phyloP scores from a whole-genome alignment of 2,329 filamentous ascomycete genomes.

The Berkeleyomyces rouxiae region DNA sequence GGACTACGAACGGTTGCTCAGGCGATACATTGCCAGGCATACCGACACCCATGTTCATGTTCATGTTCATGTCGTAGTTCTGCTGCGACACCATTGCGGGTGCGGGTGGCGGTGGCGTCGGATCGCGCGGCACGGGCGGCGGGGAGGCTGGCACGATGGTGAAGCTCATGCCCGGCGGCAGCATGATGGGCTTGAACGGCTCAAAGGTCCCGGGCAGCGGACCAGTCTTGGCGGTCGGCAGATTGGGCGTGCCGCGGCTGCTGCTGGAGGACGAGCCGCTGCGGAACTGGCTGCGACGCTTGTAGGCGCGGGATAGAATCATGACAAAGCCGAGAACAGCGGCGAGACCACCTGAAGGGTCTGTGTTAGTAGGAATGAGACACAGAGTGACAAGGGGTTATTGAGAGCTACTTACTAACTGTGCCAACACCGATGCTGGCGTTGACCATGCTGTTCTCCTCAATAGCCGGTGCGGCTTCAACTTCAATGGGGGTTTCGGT shows the following conservation, averaged over 20 bases:
- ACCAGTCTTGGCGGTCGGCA: conserved; percentile 7
- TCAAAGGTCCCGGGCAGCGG: conserved; percentile 11
- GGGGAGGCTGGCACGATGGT: not conserved
- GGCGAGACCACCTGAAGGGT: conserved; percentile 5
- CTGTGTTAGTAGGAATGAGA: not conserved
- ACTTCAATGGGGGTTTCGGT: not conserved
- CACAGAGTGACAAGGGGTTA: not conserved
- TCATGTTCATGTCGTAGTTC: not conserved
- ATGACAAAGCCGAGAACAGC: conserved; percentile 11
- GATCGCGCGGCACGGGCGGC: not conserved
- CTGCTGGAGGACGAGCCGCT: not conserved
- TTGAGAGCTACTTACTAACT: not conserved
- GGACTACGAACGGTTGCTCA: not conserved
- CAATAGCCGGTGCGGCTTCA: not conserved
- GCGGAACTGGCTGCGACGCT: not conserved
- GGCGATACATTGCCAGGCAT: not conserved
- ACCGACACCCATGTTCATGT: not conserved
- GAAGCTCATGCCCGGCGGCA: conserved; percentile 9
- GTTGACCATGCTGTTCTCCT: conserved; percentile 4
- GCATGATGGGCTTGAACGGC: conserved; percentile 11
- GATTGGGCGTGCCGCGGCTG: not conserved
- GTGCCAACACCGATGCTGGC: conserved; percentile 10
- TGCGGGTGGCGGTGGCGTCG: not conserved
- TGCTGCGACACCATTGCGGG: not conserved
- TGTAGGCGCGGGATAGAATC: conserved; percentile 7